A percentile compares a stretch with the other conserved stretches of the same genome.
These are phyloP conservation scores for Hanseniaspora nectarophila DNA, from an alignment of 805 yeast genomes.

Conservation along the genomic window DNA sequence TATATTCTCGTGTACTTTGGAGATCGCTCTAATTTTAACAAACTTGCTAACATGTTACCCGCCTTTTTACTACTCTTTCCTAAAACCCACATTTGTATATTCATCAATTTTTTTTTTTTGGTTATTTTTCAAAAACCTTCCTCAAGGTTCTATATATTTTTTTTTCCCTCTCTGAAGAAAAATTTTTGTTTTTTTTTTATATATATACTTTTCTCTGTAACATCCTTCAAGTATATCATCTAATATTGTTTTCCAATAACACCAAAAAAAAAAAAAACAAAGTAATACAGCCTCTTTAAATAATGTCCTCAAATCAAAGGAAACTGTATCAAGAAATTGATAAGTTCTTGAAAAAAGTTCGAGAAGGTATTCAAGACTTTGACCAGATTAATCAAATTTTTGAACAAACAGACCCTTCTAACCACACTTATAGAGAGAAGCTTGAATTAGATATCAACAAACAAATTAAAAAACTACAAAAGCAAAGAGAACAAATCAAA, in stretches of 20 bases:
- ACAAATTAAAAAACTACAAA: slow-evolving; percentile 87
- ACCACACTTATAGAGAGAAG: slow-evolving; percentile 83
- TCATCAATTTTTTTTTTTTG: too few relatives aligned
- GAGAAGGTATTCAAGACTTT: slow-evolving; percentile 79
- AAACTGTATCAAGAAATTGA: slow-evolving; percentile 65
- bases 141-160: not conserved
- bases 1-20: too few relatives aligned
- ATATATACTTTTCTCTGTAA: too few relatives aligned
- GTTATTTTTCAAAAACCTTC: not conserved
- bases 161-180: not conserved
- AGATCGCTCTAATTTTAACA: too few relatives aligned
- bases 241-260: too few relatives aligned
- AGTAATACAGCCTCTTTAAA: too few relatives aligned
- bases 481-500: slow-evolving; percentile 88
- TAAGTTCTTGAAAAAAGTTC: slow-evolving; percentile 80
- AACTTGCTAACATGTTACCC: too few relatives aligned
- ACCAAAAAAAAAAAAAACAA: too few relatives aligned
- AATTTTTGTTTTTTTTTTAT: too few relatives aligned
- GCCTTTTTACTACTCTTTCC: not conserved
- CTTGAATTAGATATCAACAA: slow-evolving; percentile 84
- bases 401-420: slow-evolving; percentile 50
- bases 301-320: slow-evolving; percentile 35
- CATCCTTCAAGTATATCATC: too few relatives aligned
- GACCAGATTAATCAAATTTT: slow-evolving; percentile 80
- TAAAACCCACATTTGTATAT: too few relatives aligned